Conservation (phyloP, 2,329 filamentous ascomycete genomes). For the Chaetomium sp. region DNA sequence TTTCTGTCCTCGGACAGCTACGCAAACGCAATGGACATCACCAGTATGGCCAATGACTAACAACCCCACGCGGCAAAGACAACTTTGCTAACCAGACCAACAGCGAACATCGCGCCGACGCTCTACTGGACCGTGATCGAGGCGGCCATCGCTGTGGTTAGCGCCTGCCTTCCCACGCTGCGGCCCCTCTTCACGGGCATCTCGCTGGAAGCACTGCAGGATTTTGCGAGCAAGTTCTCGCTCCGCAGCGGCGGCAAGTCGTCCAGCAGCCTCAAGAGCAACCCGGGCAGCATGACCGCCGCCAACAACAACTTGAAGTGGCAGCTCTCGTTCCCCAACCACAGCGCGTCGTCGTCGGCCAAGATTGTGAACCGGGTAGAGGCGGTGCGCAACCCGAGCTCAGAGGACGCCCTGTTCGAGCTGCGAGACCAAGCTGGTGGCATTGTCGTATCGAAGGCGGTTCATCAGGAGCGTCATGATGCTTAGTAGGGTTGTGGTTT, state of each 20-base stretch:
- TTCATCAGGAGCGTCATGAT: background rate
- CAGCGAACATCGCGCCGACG: background rate
- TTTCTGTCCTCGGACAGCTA: background rate
- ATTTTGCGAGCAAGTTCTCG: constrained; percentile 5
- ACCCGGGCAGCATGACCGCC: background rate
- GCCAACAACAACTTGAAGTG: background rate
- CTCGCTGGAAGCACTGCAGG: background rate
- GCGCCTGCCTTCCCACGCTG: background rate
- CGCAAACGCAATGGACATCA: background rate
- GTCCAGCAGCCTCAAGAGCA: background rate
- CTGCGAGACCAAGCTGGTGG: background rate
- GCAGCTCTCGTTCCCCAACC: background rate
- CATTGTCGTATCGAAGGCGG: background rate
- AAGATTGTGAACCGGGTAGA: background rate
- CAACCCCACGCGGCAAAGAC: background rate
- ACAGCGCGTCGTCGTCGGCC: constrained; percentile 1
- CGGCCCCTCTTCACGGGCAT: constrained; percentile 1
- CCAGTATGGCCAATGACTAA: background rate
- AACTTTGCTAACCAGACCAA: background rate
- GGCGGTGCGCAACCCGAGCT: background rate
- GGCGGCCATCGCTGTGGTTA: background rate
- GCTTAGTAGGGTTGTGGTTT: background rate
- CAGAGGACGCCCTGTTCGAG: background rate
- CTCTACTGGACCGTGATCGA: constrained; percentile 2
- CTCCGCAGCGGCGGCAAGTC: background rate